Base-by-base conservation (phyloP, 2,329 filamentous ascomycete species). In the Ophiocordyceps camponoti-floridani region DNA sequence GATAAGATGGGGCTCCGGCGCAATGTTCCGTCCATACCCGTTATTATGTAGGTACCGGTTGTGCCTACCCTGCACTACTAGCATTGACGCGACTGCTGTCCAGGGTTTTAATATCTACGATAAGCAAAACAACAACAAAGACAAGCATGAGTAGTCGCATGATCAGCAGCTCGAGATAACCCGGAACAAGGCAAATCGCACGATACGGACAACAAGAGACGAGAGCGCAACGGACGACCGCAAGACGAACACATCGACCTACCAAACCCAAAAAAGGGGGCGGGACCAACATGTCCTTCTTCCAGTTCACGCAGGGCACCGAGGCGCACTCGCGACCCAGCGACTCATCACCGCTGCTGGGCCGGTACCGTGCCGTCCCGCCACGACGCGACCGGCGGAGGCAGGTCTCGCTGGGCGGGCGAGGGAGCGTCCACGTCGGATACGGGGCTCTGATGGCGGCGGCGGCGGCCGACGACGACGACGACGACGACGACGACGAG, bases 281-380 rank as follows among this genome's bases (percentile, higher is more conserved):
- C 12, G 33, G 14, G 12, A 35, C 12, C 35, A 16, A 16, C 35
- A 37, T 37, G 35, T 37, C 35, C 54, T 77, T 80, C 66, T 81
- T 82, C 62, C 68, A 72, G 57, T 82, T 82, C 62, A 77, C 77
- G 49, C 76, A 77, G 55, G 77, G 77, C 58, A 69, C 64, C 54
- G 77, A 81, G 61, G 70, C 74, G 49, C 69, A 66, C 53, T 62
- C 66, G 48, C 66, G 67, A 43, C 67, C 67, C 47, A 65, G 64
- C 52, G 71, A 79, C 53, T 63, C 73, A 40, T 73, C 76, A 16
- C 75, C 77, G 23, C 62, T 80, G 9, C 70, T 81, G 2, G 77
- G 77, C 49, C 73, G 77, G 37, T 82, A 77, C 60, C 74, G 77
- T 48, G 77, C 77, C 47, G 74, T 81, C 16, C 74, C 73, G 8